These are phyloP conservation scores for Penicillium coprophilum DNA, from an alignment of 495 filamentous ascomycete genomes.

Conservation along the genomic window DNA sequence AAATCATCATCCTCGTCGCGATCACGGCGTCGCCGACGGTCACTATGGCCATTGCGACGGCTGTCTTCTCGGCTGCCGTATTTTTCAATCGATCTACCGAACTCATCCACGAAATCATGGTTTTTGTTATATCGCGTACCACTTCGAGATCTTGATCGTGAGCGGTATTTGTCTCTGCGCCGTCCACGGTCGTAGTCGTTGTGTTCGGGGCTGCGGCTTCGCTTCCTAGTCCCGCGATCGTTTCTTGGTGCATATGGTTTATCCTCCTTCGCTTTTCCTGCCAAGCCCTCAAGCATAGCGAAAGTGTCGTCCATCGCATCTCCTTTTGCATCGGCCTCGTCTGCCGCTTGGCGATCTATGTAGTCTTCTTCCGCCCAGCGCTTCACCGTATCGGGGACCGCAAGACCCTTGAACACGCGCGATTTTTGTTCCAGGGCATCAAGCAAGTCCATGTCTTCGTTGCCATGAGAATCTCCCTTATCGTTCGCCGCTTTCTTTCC, in stretches of 20 bases:
- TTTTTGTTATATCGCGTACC: conserved; percentile 45
- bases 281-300: conserved; percentile 82
- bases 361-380: conserved; percentile 54
- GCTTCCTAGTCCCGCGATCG: conserved; percentile 56
- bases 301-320: conserved; percentile 92
- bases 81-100: conserved; percentile 50
- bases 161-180: conserved; percentile 53
- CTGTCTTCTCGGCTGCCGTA: conserved; percentile 42
- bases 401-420: conserved; percentile 82
- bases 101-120: conserved; percentile 63
- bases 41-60: conserved; percentile 41
- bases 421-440: conserved; percentile 61
- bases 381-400: conserved; percentile 78
- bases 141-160: conserved; percentile 56
- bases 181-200: conserved; percentile 56
- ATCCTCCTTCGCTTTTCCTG: conserved; percentile 60
- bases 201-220: conserved; percentile 69
- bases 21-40: conserved; percentile 41
- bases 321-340: conserved; percentile 38
- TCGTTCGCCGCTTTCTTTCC: conserved; percentile 34
- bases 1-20: conserved; percentile 63
- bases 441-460: conserved; percentile 41
- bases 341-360: conserved; percentile 21
- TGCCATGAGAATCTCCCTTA: conserved; percentile 12
- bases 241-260: conserved; percentile 32